These are phyloP conservation scores for Linnemannia elongata DNA, from an alignment of 192 early-diverging fungal genomes.

Conservation along the genomic window DNA sequence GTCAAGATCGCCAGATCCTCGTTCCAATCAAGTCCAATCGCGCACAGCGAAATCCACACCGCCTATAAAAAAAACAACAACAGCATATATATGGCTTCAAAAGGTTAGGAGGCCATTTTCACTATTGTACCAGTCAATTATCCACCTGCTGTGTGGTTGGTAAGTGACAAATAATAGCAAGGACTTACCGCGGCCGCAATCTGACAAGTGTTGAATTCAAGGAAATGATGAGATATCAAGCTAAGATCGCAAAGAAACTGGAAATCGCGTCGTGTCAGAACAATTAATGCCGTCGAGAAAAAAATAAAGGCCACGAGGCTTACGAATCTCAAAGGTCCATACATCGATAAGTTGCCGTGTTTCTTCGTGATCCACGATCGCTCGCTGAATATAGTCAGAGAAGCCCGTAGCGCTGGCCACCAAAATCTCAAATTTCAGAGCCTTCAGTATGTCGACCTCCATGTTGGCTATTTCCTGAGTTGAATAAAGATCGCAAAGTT, in stretches of 20 bases:
- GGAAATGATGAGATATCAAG: constrained; percentile 28
- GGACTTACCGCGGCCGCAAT: constrained; percentile 41
- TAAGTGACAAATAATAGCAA: not conserved
- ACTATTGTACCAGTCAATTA: not conserved
- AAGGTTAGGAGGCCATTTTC: not conserved
- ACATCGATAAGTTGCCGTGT: constrained; percentile 16
- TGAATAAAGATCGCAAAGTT: constrained; percentile 26
- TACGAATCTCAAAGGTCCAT: constrained; percentile 9
- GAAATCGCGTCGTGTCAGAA: not conserved
- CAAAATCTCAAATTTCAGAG: constrained; percentile 46
- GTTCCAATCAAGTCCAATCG: constrained; percentile 25
- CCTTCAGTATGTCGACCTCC: constrained; percentile 33
- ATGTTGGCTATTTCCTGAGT: constrained; percentile 21
- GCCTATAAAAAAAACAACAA: constrained; percentile 22
- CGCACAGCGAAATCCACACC: constrained; percentile 33
- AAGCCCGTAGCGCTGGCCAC: constrained; percentile 43
- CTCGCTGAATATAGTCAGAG: constrained; percentile 42
- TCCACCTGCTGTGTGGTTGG: not conserved
- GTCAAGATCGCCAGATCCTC: constrained; percentile 43
- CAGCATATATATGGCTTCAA: not conserved
- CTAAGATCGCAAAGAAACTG: constrained; percentile 52
- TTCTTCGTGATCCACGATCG: constrained; percentile 2
- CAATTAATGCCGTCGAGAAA: not conserved
- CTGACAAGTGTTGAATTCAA: constrained; percentile 34
- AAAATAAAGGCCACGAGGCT: not conserved